Conservation (phyloP, 805 yeast genomes). For the Blastobotrys peoriensis region DNA sequence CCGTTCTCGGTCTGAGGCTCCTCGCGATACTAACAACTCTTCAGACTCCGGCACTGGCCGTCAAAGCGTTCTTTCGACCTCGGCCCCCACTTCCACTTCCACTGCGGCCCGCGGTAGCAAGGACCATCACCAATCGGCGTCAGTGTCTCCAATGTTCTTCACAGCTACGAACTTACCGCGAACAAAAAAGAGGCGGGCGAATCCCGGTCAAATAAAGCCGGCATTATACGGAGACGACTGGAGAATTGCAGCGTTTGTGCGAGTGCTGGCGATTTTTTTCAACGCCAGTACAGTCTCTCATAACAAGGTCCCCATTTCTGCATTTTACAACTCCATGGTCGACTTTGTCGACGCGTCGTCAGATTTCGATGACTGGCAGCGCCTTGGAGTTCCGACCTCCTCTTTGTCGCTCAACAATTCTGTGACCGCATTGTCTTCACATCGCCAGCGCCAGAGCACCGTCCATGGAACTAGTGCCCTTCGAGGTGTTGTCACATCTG, state of each 20-base stretch:
- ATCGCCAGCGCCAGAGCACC: background rate
- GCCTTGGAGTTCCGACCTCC: conserved; percentile 10
- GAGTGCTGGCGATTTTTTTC: conserved; percentile 49
- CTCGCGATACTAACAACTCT: background rate
- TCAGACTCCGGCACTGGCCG: no score
- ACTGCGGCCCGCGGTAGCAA: background rate
- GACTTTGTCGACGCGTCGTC: conserved; percentile 70
- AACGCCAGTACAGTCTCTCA: conserved; percentile 40
- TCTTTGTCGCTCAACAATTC: background rate
- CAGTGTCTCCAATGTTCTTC: conserved; percentile 1
- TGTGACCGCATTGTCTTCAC: background rate
- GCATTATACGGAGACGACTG: conserved; percentile 73
- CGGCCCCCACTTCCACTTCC: background rate
- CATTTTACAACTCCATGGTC: conserved; percentile 71
- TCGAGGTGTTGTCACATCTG: background rate
- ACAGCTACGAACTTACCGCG: conserved; percentile 4
- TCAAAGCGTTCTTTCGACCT: no score
- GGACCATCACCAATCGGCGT: conserved; percentile 1
- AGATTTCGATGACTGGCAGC: conserved; percentile 84
- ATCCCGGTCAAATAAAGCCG: conserved; percentile 25
- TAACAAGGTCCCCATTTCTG: conserved; percentile 33
- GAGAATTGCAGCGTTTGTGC: conserved; percentile 67
- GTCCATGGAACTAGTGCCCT: background rate
- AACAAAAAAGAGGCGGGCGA: conserved; percentile 12
- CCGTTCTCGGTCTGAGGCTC: background rate